Conservation (phyloP, 176 grass and related monocot species). For the maize (Zea mays) region DNA sequence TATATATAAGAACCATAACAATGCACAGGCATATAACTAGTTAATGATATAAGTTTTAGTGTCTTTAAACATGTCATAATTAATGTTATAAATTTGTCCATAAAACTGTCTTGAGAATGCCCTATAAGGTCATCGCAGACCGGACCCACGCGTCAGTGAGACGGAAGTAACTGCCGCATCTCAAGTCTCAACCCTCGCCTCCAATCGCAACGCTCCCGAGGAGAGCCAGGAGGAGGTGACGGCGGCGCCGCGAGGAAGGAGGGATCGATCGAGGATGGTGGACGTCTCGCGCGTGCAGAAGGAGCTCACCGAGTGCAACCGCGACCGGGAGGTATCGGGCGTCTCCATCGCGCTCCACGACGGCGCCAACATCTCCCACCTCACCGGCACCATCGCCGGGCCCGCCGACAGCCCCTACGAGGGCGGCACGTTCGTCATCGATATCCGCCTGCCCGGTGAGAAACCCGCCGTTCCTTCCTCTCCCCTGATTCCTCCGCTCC, state of each 20-base stretch:
- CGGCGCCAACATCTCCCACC: constrained; percentile 76
- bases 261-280: constrained; percentile 53
- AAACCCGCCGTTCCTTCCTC: not conserved
- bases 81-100: too few species aligned
- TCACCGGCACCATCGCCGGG: constrained; percentile 81
- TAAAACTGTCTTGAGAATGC: too few species aligned
- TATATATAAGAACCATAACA: too few species aligned
- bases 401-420: constrained; percentile 81
- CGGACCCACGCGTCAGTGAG: too few species aligned
- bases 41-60: too few species aligned
- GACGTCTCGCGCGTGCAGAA: constrained; percentile 95
- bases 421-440: constrained; percentile 90
- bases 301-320: constrained; percentile 91
- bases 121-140: too few species aligned
- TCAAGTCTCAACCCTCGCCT: not conserved
- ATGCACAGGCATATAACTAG: too few species aligned
- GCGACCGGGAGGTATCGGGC: constrained; percentile 69
- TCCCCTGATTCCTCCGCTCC: not conserved
- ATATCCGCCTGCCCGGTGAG: constrained; percentile 76
- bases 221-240: not conserved
- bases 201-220: not conserved
- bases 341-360: constrained; percentile 80
- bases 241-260: not conserved
- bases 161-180: too few species aligned
- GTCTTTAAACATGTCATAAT: too few species aligned